phyloP scores from a whole-genome alignment of 441 rosid genomes.

The Erysimum cheiri region DNA sequence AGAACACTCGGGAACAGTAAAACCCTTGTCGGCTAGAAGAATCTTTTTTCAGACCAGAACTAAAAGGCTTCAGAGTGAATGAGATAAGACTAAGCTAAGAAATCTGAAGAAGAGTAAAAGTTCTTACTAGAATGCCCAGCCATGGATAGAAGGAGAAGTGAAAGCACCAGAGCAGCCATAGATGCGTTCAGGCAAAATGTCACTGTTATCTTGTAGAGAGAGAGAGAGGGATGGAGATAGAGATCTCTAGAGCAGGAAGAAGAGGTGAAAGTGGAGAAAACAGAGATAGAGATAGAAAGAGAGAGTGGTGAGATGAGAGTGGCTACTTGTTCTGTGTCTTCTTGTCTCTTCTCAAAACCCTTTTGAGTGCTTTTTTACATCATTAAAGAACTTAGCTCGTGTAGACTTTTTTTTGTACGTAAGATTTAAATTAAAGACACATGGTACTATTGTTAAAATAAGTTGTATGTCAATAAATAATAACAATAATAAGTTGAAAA shows the following conservation, averaged over 20 bases:
- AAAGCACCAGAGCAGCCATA: constrained; percentile 63
- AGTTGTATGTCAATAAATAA: too few species aligned
- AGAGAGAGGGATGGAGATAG: constrained; percentile 12
- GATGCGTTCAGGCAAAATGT: constrained; percentile 38
- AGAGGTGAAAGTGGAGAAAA: constrained; percentile 18
- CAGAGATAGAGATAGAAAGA: constrained; percentile 6
- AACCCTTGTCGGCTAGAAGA: constrained; percentile 25
- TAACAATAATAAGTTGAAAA: constrained; percentile 1
- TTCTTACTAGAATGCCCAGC: constrained; percentile 75
- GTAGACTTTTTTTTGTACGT: constrained; percentile 38
- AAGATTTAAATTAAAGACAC: constrained; percentile 37
- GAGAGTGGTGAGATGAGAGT: constrained; percentile 21
- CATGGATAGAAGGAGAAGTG: constrained; percentile 64
- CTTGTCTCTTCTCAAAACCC: constrained; percentile 42
- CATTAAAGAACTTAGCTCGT: constrained; percentile 43
- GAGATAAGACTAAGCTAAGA: constrained; percentile 19
- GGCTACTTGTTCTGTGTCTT: constrained; percentile 43
- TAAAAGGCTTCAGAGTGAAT: constrained; percentile 12
- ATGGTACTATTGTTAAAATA: not conserved
- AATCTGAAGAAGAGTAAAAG: constrained; percentile 26
- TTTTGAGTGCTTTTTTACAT: constrained; percentile 41
- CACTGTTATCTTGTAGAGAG: constrained; percentile 17
- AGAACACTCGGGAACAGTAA: constrained; percentile 33
- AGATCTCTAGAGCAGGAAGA: constrained; percentile 27
- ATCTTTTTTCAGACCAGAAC: constrained; percentile 10